Evolutionary conservation across 2,329 filamentous ascomycete genomes (phyloP), one percentile per base, ranked within the genome.

Genomic region (Colletotrichum agaves): DNA sequence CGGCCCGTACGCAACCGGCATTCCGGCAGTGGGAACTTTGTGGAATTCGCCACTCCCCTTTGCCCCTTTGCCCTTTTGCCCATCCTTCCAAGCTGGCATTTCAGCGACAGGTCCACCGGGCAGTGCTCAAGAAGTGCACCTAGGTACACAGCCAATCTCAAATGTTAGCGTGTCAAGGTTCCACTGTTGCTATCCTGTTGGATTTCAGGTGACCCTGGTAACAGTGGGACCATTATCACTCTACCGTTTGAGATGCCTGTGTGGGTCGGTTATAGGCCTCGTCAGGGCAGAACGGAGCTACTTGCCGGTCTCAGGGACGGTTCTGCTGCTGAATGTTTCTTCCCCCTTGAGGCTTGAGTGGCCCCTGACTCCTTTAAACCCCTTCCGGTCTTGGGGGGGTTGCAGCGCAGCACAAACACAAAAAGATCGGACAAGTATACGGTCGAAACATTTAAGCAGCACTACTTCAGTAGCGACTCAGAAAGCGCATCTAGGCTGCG

Each of bases 1-100:
- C 64, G 64, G 64, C 53, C 64, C 64, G 61, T 55, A 55, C 64
- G 33, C 43, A 7, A 37, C 61, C 37, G 27, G 64, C 49, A n/a
- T 21, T 43, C n/a, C 12, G 17, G 44, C 19, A 21, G 46, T 63
- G 60, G 63, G 63, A 52, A 57, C 63, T 37, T 13, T 44, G 59
- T 15, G 27, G 15, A 3, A 10, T 15, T 64, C 52, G 53, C 64
- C 39, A 59, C 47, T 49, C n/a, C n/a, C n/a, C n/a, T 59, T 59
- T 43, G 21, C 15, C 33, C 52, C 19, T n/a, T 5, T 50, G 5
- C 23, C 23, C 43, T 17, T 19, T 27, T 37, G 15, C 31, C 35
- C 27, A 10, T 53, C 4, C 15, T n/a, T 53, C 63, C 46, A 67
- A 61, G 60, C 33, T 23, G 43, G 23, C 7, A 21, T 62, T 35